Evolutionary conservation across 345 rosid genomes (phyloP).

Genomic region (Eucalyptus guilfoylei): DNA sequence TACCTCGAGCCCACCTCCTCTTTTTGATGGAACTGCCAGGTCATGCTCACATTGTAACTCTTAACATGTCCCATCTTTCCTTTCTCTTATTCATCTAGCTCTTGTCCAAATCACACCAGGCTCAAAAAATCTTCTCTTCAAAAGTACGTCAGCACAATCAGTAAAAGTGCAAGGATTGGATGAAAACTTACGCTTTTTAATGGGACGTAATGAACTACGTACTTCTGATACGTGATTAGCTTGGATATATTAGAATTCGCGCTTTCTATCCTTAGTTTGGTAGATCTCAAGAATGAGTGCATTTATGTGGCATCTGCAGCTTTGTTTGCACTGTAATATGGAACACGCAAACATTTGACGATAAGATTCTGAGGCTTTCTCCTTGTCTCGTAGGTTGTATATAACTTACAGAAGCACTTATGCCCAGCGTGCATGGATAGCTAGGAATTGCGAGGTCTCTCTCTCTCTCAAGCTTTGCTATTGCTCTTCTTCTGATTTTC

Average conservation of each 20-base stretch:
- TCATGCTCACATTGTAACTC: neutral
- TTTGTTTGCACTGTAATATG: neutral
- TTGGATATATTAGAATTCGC: neutral
- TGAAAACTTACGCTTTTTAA: neutral
- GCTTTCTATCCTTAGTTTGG: neutral
- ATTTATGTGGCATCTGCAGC: neutral
- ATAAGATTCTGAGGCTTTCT: neutral
- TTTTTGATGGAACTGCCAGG: constrained; percentile 73
- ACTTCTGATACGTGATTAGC: neutral
- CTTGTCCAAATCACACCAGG: neutral
- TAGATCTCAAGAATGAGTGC: neutral
- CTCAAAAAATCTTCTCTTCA: neutral
- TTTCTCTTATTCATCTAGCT: neutral
- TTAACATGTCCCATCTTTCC: neutral
- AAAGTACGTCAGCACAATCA: neutral
- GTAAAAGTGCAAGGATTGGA: neutral
- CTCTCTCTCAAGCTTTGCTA: neutral
- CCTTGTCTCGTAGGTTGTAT: constrained; percentile 35
- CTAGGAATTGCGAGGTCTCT: constrained; percentile 66
- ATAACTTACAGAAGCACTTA: constrained; percentile 46
- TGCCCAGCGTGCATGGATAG: constrained; percentile 91
- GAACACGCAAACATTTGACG: neutral
- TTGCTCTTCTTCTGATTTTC: neutral
- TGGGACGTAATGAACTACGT: neutral
- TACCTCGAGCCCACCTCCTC: constrained; percentile 45